Base-by-base conservation (phyloP, 805 yeast species). In the Wickerhamomyces chambardii region DNA sequence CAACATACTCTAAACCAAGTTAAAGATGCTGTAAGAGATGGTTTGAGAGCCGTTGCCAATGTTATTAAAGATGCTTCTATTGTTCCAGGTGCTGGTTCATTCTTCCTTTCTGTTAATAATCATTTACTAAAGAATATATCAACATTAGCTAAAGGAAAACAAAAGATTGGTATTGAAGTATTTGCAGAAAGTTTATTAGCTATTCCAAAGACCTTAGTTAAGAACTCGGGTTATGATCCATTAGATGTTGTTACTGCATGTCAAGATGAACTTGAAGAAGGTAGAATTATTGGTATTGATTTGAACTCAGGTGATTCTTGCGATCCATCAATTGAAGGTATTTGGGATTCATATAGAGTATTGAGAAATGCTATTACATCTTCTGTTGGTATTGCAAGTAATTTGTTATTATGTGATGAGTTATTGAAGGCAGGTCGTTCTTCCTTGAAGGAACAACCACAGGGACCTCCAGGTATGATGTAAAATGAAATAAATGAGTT, bases 1-100 rank as follows among this genome's bases (percentile, higher is more conserved):
- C 76, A 78, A 45, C 92, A 90, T 59, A 76, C 85, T 29, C 73
- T 92, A 47, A 83, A 76, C 51, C 98, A 92, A 64, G 84, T 95
- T 25, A 86, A 89, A 56, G 98, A 92, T 56, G 97, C 99, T 1
- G 87, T 94, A 17, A 78, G 98, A 58, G 98, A 92, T 58, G 99
- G 99, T 25, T 69, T 92, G 40, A 77, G 98, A 47, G 87, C 97
- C 2, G 97, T 92, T 15, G 78, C 95, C 30, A 92, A 92, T 55
- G 92, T 89, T 25, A 64, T 92, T 35, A 83, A 78, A 51, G 99
- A 92, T 58, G 73, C 77, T 48, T 63, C 81, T 29, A 78, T 92
- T 29, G 79, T 92, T 31, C 96, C 98, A 6, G 99, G 99, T 42
- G 99, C 92, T 1, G 99, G 99, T 38, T 92, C 97, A 2, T 92